Evolutionary conservation across 2,329 filamentous ascomycete species (phyloP).

Genomic region (Epichloe aotearoae): DNA sequence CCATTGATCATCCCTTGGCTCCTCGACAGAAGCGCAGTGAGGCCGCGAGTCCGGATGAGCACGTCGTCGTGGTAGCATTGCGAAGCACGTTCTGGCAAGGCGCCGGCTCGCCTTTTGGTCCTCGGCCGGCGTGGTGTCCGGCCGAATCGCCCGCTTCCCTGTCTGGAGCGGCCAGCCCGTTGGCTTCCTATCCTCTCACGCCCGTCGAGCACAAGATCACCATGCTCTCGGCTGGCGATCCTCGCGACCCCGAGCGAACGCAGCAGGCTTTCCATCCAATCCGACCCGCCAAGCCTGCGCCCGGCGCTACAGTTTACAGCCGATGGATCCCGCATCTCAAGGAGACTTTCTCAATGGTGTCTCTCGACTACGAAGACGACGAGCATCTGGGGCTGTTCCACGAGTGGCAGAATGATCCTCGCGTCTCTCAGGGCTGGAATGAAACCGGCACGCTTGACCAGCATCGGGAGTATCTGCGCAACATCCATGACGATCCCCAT

Average conservation of each 20-base stretch:
- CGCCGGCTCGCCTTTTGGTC: slow-evolving; percentile 52
- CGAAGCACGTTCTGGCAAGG: slow-evolving; percentile 56
- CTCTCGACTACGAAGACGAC: slow-evolving; percentile 47
- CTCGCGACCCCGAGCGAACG: slow-evolving; percentile 24
- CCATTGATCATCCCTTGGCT: slow-evolving; percentile 32
- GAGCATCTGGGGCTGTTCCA: slow-evolving; percentile 57
- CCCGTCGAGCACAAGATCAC: slow-evolving; percentile 34
- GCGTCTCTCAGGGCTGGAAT: slow-evolving; percentile 64
- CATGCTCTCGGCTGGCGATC: slow-evolving; percentile 24
- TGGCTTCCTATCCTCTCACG: slow-evolving; percentile 34
- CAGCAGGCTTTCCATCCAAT: slow-evolving; percentile 54
- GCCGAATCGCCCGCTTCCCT: slow-evolving; percentile 27
- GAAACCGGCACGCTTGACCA: slow-evolving; percentile 61
- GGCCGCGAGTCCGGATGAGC: slow-evolving; percentile 14
- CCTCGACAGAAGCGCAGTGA: slow-evolving; percentile 17
- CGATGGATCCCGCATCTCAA: slow-evolving; percentile 61
- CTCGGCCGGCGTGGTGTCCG: slow-evolving; percentile 48
- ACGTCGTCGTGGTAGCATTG: slow-evolving; percentile 29
- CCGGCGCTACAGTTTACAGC: slow-evolving; percentile 57
- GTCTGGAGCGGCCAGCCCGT: slow-evolving; percentile 18
- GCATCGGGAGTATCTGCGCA: slow-evolving; percentile 30
- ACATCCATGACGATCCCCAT: slow-evolving; percentile 54
- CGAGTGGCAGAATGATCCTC: slow-evolving; percentile 67
- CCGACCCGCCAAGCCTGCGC: slow-evolving; percentile 52
- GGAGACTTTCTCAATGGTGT: slow-evolving; percentile 60